phyloP scores from a whole-genome alignment of 192 early-diverging fungal species.

The Coemansia asiatica region DNA sequence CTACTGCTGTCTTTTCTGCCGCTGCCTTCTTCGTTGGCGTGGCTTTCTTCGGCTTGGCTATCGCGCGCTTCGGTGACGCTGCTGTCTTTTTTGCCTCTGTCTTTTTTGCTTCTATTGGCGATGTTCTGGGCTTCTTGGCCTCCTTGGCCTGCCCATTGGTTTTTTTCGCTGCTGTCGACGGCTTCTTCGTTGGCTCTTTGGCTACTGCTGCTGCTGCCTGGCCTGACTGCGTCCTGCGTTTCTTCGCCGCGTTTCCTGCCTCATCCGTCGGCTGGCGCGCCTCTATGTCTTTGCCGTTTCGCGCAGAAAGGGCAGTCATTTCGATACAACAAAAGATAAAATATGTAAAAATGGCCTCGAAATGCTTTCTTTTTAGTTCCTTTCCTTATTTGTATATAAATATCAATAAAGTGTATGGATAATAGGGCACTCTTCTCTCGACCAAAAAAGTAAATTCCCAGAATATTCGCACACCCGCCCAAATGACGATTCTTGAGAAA shows the following conservation, averaged over 20 bases:
- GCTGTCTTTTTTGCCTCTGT: conserved; percentile 2
- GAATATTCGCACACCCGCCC: background rate
- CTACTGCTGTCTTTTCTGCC: background rate
- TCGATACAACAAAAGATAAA: background rate
- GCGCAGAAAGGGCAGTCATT: background rate
- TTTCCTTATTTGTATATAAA: background rate
- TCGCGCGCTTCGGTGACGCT: no score
- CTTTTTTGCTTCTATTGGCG: conserved; percentile 3
- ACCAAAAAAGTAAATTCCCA: background rate
- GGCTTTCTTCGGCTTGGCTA: background rate
- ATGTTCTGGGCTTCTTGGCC: conserved; percentile 6
- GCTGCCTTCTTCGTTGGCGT: background rate
- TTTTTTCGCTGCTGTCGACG: conserved; percentile 16
- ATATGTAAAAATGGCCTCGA: background rate
- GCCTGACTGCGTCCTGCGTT: conserved; percentile 30
- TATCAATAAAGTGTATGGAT: no score
- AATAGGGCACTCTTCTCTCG: background rate
- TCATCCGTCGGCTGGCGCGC: conserved; percentile 26
- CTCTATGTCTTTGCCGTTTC: conserved; percentile 15
- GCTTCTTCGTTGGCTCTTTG: conserved; percentile 7
- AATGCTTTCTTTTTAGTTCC: background rate
- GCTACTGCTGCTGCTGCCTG: background rate
- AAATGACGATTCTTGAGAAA: background rate
- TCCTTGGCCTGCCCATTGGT: background rate
- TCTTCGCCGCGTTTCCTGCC: conserved; percentile 31